Base-by-base conservation (phyloP, 257 asterid genomes). In the Capsicum baccatum region DNA sequence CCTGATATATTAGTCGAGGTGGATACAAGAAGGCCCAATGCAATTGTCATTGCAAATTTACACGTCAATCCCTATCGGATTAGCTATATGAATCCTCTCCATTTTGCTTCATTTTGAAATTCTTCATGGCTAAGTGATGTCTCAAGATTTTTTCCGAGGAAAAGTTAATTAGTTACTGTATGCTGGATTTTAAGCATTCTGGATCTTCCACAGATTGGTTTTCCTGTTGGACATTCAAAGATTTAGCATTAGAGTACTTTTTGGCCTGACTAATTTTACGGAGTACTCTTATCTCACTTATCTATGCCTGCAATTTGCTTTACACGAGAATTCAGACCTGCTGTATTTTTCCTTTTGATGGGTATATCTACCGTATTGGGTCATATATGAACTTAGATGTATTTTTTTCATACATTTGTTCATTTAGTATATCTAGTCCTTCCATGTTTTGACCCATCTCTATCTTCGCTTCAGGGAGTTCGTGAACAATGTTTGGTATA, bases 401-500 rank as follows among this genome's bases (percentile, higher is more conserved):
- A 78, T 33, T 33, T 78, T 26, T 4, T 54, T 9, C 82, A 54
- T 11, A 44, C 9, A 9, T 14, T 15, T 19, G 42, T 26, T 66
- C 62, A 19, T 81, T 44, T 50, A 19, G 59, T 15, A 10, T 70
- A 56, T 26, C 35, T 63, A 58, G 44, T 26, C 21, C 19, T 33
- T 67, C 66, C 71, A 17, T 47, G 33, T 60, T 26, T 80, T 39
- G 7, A 35, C 8, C 74, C 42, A 14, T 42, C 44, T 35, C 62
- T 62, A 56, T 47, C 60, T 67, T 63, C 44, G 9, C 79, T 42
- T 67, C 83, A 96, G 99, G 98, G 98, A 93, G 86, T 96, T 96
- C 57, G 94, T 94, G 16, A 96, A 94, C 88, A 96, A 56, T 52
- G 98, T 96, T 17, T 91, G 94, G 95, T 92, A 91, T 84, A 94